phyloP scores from a whole-genome alignment of 306 rosid species.

The Carpinus viminea region DNA sequence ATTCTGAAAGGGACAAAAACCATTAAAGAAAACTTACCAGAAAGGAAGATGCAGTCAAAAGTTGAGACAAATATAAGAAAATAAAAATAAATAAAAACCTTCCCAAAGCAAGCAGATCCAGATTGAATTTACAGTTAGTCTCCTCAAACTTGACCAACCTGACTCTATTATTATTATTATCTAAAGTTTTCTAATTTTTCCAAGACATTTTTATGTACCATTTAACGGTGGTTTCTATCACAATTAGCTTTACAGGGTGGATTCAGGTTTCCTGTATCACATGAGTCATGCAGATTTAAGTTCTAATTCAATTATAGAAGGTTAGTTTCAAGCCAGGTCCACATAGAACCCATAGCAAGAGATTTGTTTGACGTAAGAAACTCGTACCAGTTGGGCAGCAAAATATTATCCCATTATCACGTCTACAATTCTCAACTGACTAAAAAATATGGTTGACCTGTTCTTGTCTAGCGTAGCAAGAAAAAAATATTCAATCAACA shows the following conservation, averaged over 20 bases:
- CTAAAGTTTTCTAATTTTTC: background rate
- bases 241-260: background rate
- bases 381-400: too few relatives aligned
- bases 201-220: background rate
- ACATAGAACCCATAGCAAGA: too few relatives aligned
- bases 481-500: too few relatives aligned
- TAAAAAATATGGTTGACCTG: too few relatives aligned
- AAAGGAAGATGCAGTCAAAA: constrained; percentile 15
- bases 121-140: background rate
- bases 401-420: too few relatives aligned
- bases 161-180: background rate
- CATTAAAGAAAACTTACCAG: constrained; percentile 23
- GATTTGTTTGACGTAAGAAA: too few relatives aligned
- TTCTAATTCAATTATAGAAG: background rate
- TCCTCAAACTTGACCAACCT: background rate
- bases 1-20: constrained; percentile 55
- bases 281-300: background rate
- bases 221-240: background rate
- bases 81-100: too few relatives aligned
- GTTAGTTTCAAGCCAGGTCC: background rate
- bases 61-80: constrained; percentile 4
- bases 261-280: background rate
- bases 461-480: too few relatives aligned
- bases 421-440: too few relatives aligned
- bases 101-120: background rate